Conservation (phyloP, 2,329 filamentous ascomycete species). For the Talaromyces pinophilus region DNA sequence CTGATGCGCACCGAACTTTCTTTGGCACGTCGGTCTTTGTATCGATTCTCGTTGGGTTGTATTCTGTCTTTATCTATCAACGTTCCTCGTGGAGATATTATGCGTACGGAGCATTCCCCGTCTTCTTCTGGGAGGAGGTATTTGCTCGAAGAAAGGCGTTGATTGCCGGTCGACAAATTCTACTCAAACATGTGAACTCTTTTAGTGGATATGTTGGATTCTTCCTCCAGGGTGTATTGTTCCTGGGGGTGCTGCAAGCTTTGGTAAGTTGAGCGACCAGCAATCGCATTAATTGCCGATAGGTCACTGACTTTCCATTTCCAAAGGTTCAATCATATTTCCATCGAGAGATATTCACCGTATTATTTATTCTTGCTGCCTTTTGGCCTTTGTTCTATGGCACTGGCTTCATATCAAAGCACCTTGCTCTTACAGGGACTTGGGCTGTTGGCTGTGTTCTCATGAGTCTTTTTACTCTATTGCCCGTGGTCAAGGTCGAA, state of each 20-base stretch:
- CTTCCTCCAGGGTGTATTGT: conserved; percentile 63
- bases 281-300: conserved; percentile 16
- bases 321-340: conserved; percentile 85
- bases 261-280: conserved; percentile 60
- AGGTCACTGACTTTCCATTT: background rate
- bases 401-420: conserved; percentile 66
- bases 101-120: conserved; percentile 85
- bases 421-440: conserved; percentile 63
- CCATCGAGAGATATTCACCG: conserved; percentile 80
- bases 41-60: conserved; percentile 72
- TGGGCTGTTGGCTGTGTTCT: conserved; percentile 76
- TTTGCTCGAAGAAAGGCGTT: conserved; percentile 74
- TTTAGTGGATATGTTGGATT: conserved; percentile 61
- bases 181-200: conserved; percentile 70
- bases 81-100: conserved; percentile 84
- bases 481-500: conserved; percentile 85
- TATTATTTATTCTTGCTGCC: conserved; percentile 72
- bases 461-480: conserved; percentile 88
- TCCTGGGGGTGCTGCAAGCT: conserved; percentile 74
- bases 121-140: conserved; percentile 96
- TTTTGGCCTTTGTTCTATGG: conserved; percentile 80
- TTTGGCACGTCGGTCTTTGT: conserved; percentile 68
- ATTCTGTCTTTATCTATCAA: conserved; percentile 76
- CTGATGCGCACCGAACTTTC: conserved; percentile 63
- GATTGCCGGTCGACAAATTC: conserved; percentile 62